Conservation (phyloP, 2,329 filamentous ascomycete genomes). For the Nemania sp. region DNA sequence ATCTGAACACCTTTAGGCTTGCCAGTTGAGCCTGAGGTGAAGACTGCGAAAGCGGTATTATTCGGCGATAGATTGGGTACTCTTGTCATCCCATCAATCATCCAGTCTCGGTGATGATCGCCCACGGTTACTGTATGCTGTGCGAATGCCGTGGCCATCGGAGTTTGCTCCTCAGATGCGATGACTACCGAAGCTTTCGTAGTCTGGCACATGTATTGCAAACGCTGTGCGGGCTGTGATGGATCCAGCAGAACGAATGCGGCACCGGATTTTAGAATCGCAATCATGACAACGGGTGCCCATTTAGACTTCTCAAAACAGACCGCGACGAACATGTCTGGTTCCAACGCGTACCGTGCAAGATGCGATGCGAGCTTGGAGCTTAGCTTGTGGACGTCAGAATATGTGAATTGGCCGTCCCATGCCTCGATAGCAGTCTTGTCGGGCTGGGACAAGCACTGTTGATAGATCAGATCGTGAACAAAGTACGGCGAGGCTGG, state of each 20-base stretch:
- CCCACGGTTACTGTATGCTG: not conserved
- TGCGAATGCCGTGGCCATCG: not conserved
- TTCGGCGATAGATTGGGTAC: conserved; percentile 40
- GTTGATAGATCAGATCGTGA: conserved; percentile 12
- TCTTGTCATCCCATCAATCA: conserved; percentile 34
- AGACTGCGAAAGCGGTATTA: conserved; percentile 41
- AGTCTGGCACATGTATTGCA: not conserved
- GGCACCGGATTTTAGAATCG: conserved; percentile 34
- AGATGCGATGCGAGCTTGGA: conserved; percentile 5
- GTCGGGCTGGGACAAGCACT: conserved; percentile 8
- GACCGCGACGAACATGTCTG: conserved; percentile 13
- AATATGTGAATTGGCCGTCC: conserved; percentile 30
- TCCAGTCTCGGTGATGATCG: not conserved
- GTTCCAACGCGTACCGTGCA: not conserved
- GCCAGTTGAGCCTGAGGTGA: conserved; percentile 64
- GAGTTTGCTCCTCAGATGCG: not conserved
- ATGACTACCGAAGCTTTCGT: not conserved
- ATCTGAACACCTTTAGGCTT: conserved; percentile 61
- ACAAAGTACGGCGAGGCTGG: not conserved
- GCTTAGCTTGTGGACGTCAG: conserved; percentile 31
- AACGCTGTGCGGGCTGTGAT: conserved; percentile 22
- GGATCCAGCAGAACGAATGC: conserved; percentile 35
- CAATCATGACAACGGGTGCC: conserved; percentile 28
- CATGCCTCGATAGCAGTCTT: conserved; percentile 12
- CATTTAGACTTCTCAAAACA: conserved; percentile 26